phyloP scores from a whole-genome alignment of 129 eudicot genomes.

The Smallanthus sonchifolius region DNA sequence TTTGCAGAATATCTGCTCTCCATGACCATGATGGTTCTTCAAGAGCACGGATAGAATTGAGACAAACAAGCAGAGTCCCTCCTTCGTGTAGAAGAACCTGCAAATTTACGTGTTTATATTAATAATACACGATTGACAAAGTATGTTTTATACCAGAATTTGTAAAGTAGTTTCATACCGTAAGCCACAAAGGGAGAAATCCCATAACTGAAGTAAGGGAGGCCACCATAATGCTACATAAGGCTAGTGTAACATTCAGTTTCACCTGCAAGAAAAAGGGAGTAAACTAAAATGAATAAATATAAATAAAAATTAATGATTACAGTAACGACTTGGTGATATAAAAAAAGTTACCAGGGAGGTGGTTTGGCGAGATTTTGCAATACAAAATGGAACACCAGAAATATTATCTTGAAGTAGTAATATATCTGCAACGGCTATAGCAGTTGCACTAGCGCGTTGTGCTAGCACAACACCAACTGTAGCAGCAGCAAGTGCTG shows the following conservation, averaged over 20 bases:
- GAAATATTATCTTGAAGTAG: constrained; percentile 88
- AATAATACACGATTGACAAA: not conserved
- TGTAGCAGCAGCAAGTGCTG: constrained; percentile 96
- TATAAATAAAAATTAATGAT: not conserved
- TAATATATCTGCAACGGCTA: constrained; percentile 93
- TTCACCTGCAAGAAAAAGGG: constrained; percentile 52
- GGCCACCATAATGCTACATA: constrained; percentile 84
- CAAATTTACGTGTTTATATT: not conserved
- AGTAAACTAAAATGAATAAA: not conserved
- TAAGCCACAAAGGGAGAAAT: constrained; percentile 91
- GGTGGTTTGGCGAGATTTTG: constrained; percentile 87
- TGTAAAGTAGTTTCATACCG: constrained; percentile 48
- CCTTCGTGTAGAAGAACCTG: constrained; percentile 98
- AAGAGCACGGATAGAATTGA: constrained; percentile 86
- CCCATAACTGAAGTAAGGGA: constrained; percentile 97
- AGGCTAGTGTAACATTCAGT: constrained; percentile 87
- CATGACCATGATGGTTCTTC: constrained; percentile 87
- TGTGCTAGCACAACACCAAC: constrained; percentile 93
- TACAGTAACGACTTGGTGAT: not conserved
- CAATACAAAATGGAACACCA: constrained; percentile 87
- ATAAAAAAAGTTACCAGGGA: constrained; percentile 49
- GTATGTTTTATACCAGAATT: not conserved
- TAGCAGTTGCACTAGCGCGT: constrained; percentile 99
- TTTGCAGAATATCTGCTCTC: constrained; percentile 52
- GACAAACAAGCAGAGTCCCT: constrained; percentile 92